Evolutionary conservation across 177 flowering plant species (phyloP).

Genomic region (Vitis hybrid): DNA sequence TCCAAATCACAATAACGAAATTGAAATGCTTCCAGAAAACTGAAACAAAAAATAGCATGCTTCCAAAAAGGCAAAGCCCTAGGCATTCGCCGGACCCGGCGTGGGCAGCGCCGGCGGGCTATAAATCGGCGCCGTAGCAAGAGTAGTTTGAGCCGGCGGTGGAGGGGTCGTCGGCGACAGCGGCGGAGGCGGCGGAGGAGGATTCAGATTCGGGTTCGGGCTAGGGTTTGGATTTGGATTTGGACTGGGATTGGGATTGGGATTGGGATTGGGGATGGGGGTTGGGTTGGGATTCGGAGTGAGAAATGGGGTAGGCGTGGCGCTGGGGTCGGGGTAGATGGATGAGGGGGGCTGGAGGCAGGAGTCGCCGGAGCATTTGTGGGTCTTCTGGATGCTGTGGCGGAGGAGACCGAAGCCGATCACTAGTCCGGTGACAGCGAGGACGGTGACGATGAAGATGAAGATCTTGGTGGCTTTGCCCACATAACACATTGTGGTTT

Average conservation of each 20-base stretch:
- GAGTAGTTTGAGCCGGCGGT: not conserved
- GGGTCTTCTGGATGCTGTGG: constrained; percentile 36
- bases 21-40: not conserved
- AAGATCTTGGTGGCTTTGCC: constrained; percentile 98
- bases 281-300: constrained; percentile 4
- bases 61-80: not conserved
- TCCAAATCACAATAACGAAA: not conserved
- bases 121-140: constrained; percentile 19
- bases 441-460: constrained; percentile 65
- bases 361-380: constrained; percentile 47
- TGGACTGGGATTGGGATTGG: constrained; percentile 6
- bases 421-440: constrained; percentile 60
- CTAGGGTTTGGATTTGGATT: too few species aligned
- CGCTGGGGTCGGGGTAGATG: constrained; percentile 17
- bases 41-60: not conserved
- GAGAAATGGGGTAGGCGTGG: too few species aligned
- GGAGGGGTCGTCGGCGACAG: constrained; percentile 18
- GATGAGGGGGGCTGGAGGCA: constrained; percentile 19
- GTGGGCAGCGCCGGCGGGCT: constrained; percentile 28
- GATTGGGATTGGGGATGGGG: constrained; percentile 10
- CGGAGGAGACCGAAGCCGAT: constrained; percentile 61
- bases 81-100: constrained; percentile 43
- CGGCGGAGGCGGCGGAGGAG: constrained; percentile 23
- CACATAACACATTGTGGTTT: constrained; percentile 70
- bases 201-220: not conserved